These are phyloP conservation scores for Gynandropsis gynandra DNA, from an alignment of 345 rosid genomes.

Conservation along the genomic window DNA sequence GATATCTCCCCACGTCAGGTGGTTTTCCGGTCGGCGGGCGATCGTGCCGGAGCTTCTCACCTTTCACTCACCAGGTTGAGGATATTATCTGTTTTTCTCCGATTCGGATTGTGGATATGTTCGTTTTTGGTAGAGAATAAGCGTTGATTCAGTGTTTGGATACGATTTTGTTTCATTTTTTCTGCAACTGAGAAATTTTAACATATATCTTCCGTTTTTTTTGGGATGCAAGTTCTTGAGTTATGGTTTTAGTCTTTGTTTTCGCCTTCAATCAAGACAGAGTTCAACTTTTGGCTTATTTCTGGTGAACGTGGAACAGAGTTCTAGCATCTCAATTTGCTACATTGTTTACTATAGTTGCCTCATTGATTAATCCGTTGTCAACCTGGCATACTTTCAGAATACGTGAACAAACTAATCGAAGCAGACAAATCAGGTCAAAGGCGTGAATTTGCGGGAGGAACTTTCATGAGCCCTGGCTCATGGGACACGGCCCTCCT, in stretches of 20 bases:
- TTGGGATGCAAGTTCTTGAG: too few relatives aligned
- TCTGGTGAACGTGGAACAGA: too few relatives aligned
- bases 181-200: too few relatives aligned
- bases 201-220: too few relatives aligned
- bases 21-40: constrained; percentile 59
- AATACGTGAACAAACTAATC: constrained; percentile 46
- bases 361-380: neutral
- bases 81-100: neutral
- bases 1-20: constrained; percentile 56
- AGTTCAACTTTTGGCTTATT: too few relatives aligned
- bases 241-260: too few relatives aligned
- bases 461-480: constrained; percentile 73
- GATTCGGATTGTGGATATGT: neutral
- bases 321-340: neutral
- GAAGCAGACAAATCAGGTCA: constrained; percentile 54
- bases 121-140: neutral
- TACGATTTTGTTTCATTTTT: too few relatives aligned
- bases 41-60: constrained; percentile 47
- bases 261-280: too few relatives aligned
- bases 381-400: constrained; percentile 29
- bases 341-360: neutral
- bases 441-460: constrained; percentile 42
- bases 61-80: constrained; percentile 59
- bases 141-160: too few relatives aligned
- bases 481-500: constrained; percentile 73